Evolutionary conservation across 768 basidiomycete genomes (phyloP), one percentile per base, ranked within the genome.

Genomic region (Mycena chlorophos): DNA sequence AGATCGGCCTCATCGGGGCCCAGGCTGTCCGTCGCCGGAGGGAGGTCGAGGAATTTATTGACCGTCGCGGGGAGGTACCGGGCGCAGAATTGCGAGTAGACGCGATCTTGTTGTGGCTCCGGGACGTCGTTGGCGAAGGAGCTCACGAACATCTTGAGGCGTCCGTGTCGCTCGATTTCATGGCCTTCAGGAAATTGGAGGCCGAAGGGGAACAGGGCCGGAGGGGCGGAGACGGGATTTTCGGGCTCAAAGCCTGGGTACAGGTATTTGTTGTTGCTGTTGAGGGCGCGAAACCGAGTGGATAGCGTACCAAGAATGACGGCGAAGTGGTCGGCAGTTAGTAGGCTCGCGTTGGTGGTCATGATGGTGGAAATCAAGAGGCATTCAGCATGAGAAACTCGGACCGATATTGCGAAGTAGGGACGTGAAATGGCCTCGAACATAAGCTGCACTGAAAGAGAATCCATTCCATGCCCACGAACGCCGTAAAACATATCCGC

Each of bases 1-100:
- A 54, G 10, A 4, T 43, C 50, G 17, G 5, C 13, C n/a, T 49
- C 29, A 2, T 23, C 25, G 4, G 25, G 4, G 14, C 1, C 17
- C 8, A 25, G 23, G 5, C 29, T 31, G 19, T 62, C 60, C 25
- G 45, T 43, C 4, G 60, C 39, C 2, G 51, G 19, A 3, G 60
- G 57, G 14, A 57, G 60, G 42, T 63, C 20, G 17, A 65, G 46
- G 25, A 65, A 51, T 27, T 52, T 42, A 16, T 63, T 52, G 20
- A 65, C 27, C 10, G 58, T 63, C 12, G 55, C 61, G 5, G 62
- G 62, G 20, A 65, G 64, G 54, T 63, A 63, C 16, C 47, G 26
- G 6, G 64, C 62, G 31, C 58, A 65, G 50, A 63, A 65, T 20
- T 38, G 42, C 20, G 61, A 60, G 56, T 56, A 60, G 28, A 63